Evolutionary conservation across 2,329 filamentous ascomycete genomes (phyloP), one percentile per base, ranked within the genome.

Genomic region (Colletotrichum eleusines): DNA sequence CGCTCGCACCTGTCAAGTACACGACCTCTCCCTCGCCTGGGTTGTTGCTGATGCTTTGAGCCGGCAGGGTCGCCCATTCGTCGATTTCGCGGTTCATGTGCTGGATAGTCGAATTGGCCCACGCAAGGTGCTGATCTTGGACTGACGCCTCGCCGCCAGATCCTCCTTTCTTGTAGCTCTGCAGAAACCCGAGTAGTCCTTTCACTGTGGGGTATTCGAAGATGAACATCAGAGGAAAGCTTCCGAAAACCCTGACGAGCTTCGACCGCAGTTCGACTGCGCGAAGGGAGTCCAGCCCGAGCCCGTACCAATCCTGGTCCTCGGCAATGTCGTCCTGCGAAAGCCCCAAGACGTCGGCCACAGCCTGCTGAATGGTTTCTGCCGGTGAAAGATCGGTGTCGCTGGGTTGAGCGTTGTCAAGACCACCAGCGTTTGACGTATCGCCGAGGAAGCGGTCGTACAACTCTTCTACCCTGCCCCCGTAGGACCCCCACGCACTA

Each of bases 191-290:
- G 0, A 66, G 12, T 0, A 70, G 40, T 2, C 55, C 50, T 3
- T 8, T 28, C 12, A 48, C 55, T 11, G 63, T 57, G 3, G 67
- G 67, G 14, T 60, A 70, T 35, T 66, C 67, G 16, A 70, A 66
- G 2, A 70, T 28, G 40, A 70, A 70, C 67, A 70, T 66, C 23
- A 70, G 18, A 2, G 67, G 67, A 4, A 70, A 70, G 18, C n/a
- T 60, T 2, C 67, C 67, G 23, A 66, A 61, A 4, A 48, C 26
- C 40, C 35, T 42, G 11, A 66, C 55, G 6, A 70, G 46, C 31
- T 12, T 44, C 16, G 67, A 54, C 3, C 67, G 67, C 4, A 70
- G 26, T 1, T 66, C 42, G 7, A 70, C 63, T 1, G 67, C 67
- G 2, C 46, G 28, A 2, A 70, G 40, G 7, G 67, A 70, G 35